phyloP scores from a whole-genome alignment of 441 rosid genomes.

The Pelargonium citronellum region DNA sequence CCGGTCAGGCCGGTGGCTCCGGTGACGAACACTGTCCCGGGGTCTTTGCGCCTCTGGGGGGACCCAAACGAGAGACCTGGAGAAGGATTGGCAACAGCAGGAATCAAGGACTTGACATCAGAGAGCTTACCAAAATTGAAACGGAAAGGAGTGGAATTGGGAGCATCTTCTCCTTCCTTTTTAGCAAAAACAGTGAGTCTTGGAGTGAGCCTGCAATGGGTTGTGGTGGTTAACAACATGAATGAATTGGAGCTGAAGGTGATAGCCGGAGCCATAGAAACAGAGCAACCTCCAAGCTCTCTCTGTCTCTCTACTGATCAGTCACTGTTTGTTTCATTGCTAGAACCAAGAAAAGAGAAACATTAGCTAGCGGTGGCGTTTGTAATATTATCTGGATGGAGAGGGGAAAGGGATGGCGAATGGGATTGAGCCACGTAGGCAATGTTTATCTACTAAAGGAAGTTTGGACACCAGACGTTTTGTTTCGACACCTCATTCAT shows the following conservation, averaged over 20 bases:
- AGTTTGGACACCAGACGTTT: too few species aligned
- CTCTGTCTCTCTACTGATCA: background rate
- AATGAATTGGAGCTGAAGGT: slow-evolving; percentile 48
- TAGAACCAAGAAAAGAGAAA: too few species aligned
- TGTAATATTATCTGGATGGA: slow-evolving; percentile 41
- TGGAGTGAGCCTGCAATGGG: slow-evolving; percentile 34
- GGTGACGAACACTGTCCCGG: slow-evolving; percentile 81
- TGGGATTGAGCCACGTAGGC: slow-evolving; percentile 44
- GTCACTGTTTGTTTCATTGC: too few species aligned
- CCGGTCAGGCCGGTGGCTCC: slow-evolving; percentile 96
- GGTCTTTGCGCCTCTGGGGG: slow-evolving; percentile 57
- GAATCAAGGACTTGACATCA: slow-evolving; percentile 59
- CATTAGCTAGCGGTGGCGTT: slow-evolving; percentile 16
- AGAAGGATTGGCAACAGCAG: slow-evolving; percentile 42
- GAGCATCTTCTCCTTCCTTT: slow-evolving; percentile 29
- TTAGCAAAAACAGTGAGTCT: slow-evolving; percentile 50
- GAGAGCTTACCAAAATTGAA: slow-evolving; percentile 55
- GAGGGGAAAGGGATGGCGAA: slow-evolving; percentile 33
- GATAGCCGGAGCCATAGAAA: slow-evolving; percentile 53
- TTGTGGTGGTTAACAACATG: slow-evolving; percentile 30
- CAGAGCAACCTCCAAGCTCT: slow-evolving; percentile 6
- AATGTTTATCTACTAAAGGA: slow-evolving; percentile 35
- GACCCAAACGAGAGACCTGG: slow-evolving; percentile 50
- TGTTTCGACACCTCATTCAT: too few species aligned
- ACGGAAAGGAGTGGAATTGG: slow-evolving; percentile 48